Base-by-base conservation (phyloP, 2,329 filamentous ascomycete genomes). In the Magnaporthiopsis rhizophila region DNA sequence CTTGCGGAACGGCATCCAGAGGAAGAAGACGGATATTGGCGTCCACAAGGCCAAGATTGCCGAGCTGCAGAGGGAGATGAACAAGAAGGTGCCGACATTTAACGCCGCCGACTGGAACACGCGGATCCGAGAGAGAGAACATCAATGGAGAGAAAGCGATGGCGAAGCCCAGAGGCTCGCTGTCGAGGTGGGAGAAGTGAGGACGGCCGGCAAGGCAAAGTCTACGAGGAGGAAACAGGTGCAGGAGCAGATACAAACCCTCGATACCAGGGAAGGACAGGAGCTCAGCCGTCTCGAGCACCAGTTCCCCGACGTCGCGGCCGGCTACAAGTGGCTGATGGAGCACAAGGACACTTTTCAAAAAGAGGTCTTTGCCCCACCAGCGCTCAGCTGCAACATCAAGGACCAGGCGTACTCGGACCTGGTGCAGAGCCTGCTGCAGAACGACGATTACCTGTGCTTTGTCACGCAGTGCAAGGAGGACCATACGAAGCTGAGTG, bases 261-360 rank as follows among this genome's bases (percentile, higher is more conserved):
- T 97, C 18, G 82, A 91, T 62, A 94, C 91, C 0, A 85, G 90
- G 69, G 81, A 87, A 66, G 93, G 92, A 7, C 89, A 90, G 71
- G 88, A 91, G 68, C 79, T 89, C 64, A 85, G 77, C 61, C 86
- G 89, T 68, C 81, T 99, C 64, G 80, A 79, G 63, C 80, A 73
- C 7, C 21, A 83, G 0, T 89, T 88, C 13, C 72, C 72, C 0
- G 90, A 97, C 65, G 86, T 89, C 2, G 83, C 83, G 13, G 79
- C 73, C 68, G 92, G 88, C 2, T 97, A 91, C 87, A 81, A 87
- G 58, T 99, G 94, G 93, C 82, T 98, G 62, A 83, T 91, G 71
- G 74, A 86, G 2, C 86, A 99, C 72, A 83, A 82, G 65, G 73
- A 82, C 64, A 75, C 83, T 61, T 95, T 97, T 68, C 84, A 90